phyloP scores from a whole-genome alignment of 2,329 filamentous ascomycete genomes.

The Clonostachys rosea region DNA sequence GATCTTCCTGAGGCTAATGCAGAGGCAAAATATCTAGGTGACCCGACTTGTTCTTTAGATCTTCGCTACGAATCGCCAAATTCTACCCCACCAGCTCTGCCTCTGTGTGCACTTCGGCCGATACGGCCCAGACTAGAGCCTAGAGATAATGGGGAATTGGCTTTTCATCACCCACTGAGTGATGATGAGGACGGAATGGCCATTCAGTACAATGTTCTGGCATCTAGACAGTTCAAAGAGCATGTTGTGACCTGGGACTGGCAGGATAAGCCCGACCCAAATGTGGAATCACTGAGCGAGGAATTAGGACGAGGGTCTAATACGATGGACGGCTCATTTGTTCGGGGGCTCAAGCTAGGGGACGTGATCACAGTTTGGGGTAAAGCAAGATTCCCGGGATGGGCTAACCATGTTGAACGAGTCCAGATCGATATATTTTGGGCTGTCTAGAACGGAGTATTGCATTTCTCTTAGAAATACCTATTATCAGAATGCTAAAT shows the following conservation, averaged over 20 bases:
- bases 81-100: conserved; percentile 13
- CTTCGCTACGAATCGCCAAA: conserved; percentile 12
- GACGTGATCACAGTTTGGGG: conserved; percentile 60
- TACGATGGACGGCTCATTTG: conserved; percentile 49
- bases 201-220: conserved; percentile 43
- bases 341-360: conserved; percentile 50
- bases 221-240: conserved; percentile 21
- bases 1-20: background rate
- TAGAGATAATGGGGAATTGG: conserved; percentile 10
- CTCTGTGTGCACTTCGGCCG: conserved; percentile 27
- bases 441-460: conserved; percentile 30
- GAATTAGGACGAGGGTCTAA: conserved; percentile 41
- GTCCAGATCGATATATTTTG: conserved; percentile 55
- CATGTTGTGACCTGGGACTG: conserved; percentile 51
- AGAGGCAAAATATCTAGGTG: conserved; percentile 10
- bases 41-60: conserved; percentile 20
- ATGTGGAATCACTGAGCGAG: conserved; percentile 29
- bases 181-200: conserved; percentile 23
- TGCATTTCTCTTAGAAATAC: no score
- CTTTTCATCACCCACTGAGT: conserved; percentile 30
- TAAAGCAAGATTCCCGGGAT: conserved; percentile 49
- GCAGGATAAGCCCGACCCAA: conserved; percentile 39
- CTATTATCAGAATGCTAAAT: no score
- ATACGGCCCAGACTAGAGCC: conserved; percentile 21
- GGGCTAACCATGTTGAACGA: conserved; percentile 45